These are phyloP conservation scores for Huntiella abstrusa DNA, from an alignment of 2,329 filamentous ascomycete genomes.

Conservation along the genomic window DNA sequence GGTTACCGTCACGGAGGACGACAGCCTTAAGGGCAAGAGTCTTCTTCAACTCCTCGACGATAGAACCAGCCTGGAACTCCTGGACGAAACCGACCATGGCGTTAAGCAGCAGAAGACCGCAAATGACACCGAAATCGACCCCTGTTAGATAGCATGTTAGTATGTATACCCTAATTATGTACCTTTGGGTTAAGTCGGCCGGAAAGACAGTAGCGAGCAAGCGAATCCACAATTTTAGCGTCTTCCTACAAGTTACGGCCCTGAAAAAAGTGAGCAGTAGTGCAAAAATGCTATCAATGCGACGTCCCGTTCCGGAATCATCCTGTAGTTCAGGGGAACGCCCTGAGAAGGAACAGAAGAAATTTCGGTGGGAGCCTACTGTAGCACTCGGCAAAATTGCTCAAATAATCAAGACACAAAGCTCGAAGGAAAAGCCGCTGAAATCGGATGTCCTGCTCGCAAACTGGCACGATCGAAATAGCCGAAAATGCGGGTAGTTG, in stretches of 20 bases:
- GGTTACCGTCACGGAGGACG: constrained; percentile 58
- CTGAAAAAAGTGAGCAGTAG: too few species aligned
- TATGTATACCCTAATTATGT: too few species aligned
- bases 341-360: not conserved
- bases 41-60: constrained; percentile 82
- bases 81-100: constrained; percentile 73
- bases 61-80: constrained; percentile 76
- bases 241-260: not conserved
- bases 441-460: too few species aligned
- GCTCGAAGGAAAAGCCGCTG: too few species aligned
- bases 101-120: constrained; percentile 65
- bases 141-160: constrained; percentile 18
- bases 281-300: too few species aligned
- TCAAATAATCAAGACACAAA: too few species aligned
- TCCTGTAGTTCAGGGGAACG: not conserved
- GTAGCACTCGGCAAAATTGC: too few species aligned
- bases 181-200: too few species aligned
- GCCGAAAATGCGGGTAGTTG: not conserved
- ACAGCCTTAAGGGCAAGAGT: constrained; percentile 75
- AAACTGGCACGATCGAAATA: too few species aligned
- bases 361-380: too few species aligned
- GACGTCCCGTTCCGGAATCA: too few species aligned
- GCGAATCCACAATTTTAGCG: not conserved
- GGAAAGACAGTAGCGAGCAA: too few species aligned
- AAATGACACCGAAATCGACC: constrained; percentile 89